Evolutionary conservation across 106 monocot genomes (phyloP).

Genomic region (Narthecium ossifragum): DNA sequence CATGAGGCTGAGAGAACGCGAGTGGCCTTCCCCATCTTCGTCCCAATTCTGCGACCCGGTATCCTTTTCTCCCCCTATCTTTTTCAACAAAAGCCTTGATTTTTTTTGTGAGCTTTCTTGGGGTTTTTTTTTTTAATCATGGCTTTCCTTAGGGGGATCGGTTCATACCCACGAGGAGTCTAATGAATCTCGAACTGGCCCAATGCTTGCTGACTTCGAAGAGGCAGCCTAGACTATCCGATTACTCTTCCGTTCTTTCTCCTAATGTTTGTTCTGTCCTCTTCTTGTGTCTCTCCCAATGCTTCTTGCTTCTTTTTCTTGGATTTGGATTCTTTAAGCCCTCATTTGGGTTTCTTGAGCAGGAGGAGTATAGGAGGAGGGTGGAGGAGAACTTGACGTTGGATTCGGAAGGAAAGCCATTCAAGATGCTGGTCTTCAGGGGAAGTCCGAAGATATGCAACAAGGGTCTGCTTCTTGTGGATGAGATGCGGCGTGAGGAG

Average conservation of each 20-base stretch:
- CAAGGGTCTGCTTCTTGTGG: conserved; percentile 10
- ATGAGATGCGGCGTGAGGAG: conserved; percentile 21
- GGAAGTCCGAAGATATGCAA: conserved; percentile 14
- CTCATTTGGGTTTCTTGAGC: background rate
- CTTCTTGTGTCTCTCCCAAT: background rate
- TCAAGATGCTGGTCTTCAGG: conserved; percentile 32
- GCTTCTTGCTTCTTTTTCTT: background rate
- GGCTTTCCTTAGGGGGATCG: conserved; percentile 24
- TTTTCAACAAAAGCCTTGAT: background rate
- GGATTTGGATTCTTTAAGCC: background rate
- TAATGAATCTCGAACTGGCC: conserved; percentile 38
- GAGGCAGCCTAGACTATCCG: conserved; percentile 3
- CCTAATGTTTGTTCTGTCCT: conserved; percentile 14
- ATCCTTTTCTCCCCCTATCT: background rate
- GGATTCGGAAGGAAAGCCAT: conserved; percentile 37
- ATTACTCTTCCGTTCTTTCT: conserved; percentile 1
- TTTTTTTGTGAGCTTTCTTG: background rate
- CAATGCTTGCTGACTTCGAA: conserved; percentile 10
- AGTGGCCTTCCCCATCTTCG: background rate
- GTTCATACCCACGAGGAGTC: conserved; percentile 50
- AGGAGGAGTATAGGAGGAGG: conserved; percentile 43
- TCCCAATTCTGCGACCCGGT: background rate
- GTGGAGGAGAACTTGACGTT: conserved; percentile 30
- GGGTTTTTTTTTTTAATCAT: background rate
- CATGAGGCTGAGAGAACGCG: background rate